Base-by-base conservation (phyloP, 1,284 basidiomycete species). In the Tetrapyrgos nigripes region DNA sequence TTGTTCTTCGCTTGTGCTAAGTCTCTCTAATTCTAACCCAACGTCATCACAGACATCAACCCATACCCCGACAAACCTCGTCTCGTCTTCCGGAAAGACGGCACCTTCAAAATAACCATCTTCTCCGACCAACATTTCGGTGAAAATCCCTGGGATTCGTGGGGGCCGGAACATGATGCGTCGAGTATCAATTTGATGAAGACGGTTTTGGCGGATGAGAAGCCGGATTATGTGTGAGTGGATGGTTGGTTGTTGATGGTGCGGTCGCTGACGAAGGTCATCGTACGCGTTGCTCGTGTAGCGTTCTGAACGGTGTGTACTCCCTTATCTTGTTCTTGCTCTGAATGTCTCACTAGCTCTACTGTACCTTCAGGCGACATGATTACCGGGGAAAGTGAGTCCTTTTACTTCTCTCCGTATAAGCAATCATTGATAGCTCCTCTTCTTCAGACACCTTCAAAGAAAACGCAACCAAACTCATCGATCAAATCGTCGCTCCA, bases 121-220 rank as follows among this genome's bases (percentile, higher is more conserved):
- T 88, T 89, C 67, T 87, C 86, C 3, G 88, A 89, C 64, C 67
- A 88, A 29, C 88, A 89, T 65, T 89, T 79, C 59, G 88, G 87
- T 23, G 87, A 88, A 69, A 87, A 88, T 64, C 85, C 86, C 5
- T 87, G 85, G 84, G 86, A 87, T 53, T 69, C 60, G 9, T 87
- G 86, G 85, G 87, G 87, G 0, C 85, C 83, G 19, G 70, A 80
- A 62, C 86, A 89, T 63, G 87, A 89, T 61, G 68, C 76, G 24
- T 84, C 87, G 44, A 87, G 85, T 55, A 76, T 75, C 1, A 67
- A 67, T 17, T 64, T 89, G 58, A 85, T 88, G 83, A 76, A 79
- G 26, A 74, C 64, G 0, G 76, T 89, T 9, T 66, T 89, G 26
- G 64, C 70, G 0, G 73, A 80, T 49, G 87, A 89, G 69, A 72